Evolutionary conservation across 257 asterid species (phyloP), one percentile per base, ranked within the genome.

Genomic region (Fraxinus excelsior): DNA sequence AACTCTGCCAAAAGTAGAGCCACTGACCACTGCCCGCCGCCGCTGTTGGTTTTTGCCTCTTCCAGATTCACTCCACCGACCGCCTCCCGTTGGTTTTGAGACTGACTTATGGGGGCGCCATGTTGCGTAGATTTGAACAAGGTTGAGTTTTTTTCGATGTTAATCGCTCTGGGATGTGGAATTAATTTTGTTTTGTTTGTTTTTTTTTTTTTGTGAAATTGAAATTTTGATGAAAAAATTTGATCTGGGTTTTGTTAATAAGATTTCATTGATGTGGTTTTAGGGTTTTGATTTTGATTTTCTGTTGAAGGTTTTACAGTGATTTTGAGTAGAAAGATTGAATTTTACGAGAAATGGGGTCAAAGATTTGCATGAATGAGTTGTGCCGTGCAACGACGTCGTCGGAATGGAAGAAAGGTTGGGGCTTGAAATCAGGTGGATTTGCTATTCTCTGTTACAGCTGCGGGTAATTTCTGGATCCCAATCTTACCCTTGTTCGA

Each of bases 381-480:
- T 74, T 37, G 42, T 96, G 99, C 87, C 88, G 92, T 40, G 81
- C 82, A 12, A 88, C 96, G 95, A 81, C 96, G 94, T 82, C 97
- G 89, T 82, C 87, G 35, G 97, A 89, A 60, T 90, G 88, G 94
- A 96, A 91, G 89, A 87, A 85, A 78, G 99, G 98, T 13, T 96
- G 99, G 99, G 84, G 78, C 87, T 86, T 93, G 89, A 93, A 90
- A 89, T 90, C 94, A 19, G 98, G 98, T 72, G 96, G 92, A 88
- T 84, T 84, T 81, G 98, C 98, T 21, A 84, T 80, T 25, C 97
- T 96, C 37, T 92, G 99, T 76, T 82, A 40, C 85, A 83, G 78
- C 80, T 96, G 99, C 94, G 99, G 99, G 98, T 96, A 86, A 87
- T 79, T 80, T 86, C 78, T 71, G 56, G 76, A 70, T 83, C 35